A percentile compares a stretch with the other conserved stretches of the same genome.
These are phyloP conservation scores for Lentinula sp. DNA, from an alignment of 768 basidiomycete genomes.

Conservation along the genomic window DNA sequence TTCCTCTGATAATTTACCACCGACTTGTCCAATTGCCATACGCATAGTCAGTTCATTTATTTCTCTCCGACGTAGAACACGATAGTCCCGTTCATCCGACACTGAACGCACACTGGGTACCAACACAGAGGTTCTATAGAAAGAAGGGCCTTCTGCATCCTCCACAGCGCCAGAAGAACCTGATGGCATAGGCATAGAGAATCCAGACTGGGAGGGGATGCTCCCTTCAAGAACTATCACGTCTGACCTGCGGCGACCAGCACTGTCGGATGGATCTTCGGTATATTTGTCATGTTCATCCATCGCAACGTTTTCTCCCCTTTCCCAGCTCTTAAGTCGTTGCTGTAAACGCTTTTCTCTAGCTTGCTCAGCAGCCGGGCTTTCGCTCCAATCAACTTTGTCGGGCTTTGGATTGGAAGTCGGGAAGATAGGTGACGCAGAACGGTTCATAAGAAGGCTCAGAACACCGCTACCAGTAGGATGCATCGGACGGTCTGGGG, in stretches of 20 bases:
- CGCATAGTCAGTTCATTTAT: slow-evolving; percentile 79
- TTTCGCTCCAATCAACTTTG: slow-evolving; percentile 59
- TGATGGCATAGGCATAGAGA: slow-evolving; percentile 18
- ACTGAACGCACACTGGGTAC: slow-evolving; percentile 58
- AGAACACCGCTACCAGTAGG: slow-evolving; percentile 29
- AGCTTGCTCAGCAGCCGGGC: slow-evolving; percentile 55
- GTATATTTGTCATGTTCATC: slow-evolving; percentile 60
- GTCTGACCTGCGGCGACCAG: slow-evolving; percentile 27
- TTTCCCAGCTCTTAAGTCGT: slow-evolving; percentile 72
- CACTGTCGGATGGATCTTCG: slow-evolving; percentile 24
- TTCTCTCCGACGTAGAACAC: slow-evolving; percentile 60
- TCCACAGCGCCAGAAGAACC: slow-evolving; percentile 6
- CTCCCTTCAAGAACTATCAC: slow-evolving; percentile 46
- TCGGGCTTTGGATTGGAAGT: slow-evolving; percentile 26
- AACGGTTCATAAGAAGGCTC: slow-evolving; percentile 40
- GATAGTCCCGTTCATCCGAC: slow-evolving; percentile 45
- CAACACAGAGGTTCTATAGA: slow-evolving; percentile 67
- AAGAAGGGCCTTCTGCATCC: slow-evolving; percentile 19
- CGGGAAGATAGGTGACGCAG: slow-evolving; percentile 22
- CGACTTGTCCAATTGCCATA: slow-evolving; percentile 76
- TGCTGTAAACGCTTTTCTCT: slow-evolving; percentile 69
- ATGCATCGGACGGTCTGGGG: slow-evolving; percentile 20
- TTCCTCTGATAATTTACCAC: slow-evolving; percentile 51
- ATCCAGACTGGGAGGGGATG: slow-evolving; percentile 24
- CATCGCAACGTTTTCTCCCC: slow-evolving; percentile 47